These are phyloP conservation scores for Polygonum aviculare DNA, from an alignment of 148 eudicot species.

Conservation along the genomic window DNA sequence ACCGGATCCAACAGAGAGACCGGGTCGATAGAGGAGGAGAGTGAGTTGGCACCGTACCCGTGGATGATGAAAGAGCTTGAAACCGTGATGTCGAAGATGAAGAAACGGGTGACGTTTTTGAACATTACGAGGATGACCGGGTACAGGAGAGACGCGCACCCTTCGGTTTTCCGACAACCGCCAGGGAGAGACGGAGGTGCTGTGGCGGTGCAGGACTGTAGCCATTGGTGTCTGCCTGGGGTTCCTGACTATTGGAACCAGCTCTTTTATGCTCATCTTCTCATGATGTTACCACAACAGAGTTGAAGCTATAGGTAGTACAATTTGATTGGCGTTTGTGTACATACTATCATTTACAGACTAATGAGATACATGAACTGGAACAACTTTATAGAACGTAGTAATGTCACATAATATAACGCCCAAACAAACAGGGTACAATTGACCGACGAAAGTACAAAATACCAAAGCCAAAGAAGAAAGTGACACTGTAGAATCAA, in stretches of 20 bases:
- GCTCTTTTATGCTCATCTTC: constrained; percentile 52
- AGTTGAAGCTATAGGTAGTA: not conserved
- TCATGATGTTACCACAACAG: constrained; percentile 17
- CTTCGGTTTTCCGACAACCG: constrained; percentile 12
- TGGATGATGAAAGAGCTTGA: constrained; percentile 40
- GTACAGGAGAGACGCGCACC: constrained; percentile 65
- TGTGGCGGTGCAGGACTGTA: constrained; percentile 51
- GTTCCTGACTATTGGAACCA: constrained; percentile 90
- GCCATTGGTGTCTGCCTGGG: constrained; percentile 94
- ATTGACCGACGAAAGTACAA: no score
- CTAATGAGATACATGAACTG: no score
- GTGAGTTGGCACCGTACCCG: constrained; percentile 23
- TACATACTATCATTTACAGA: no score
- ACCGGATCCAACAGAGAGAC: no score
- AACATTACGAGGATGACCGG: constrained; percentile 57
- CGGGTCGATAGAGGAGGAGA: constrained; percentile 39
- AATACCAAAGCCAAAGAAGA: no score
- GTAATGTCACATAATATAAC: no score
- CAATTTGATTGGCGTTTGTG: not conserved
- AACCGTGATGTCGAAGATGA: constrained; percentile 32
- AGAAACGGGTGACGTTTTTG: constrained; percentile 39
- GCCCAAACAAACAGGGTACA: no score
- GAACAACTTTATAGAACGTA: no score
- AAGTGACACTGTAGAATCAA: no score
- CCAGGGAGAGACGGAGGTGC: not conserved